phyloP scores from a whole-genome alignment of 768 basidiomycete species.

The Hygrophoropsis aurantiaca region DNA sequence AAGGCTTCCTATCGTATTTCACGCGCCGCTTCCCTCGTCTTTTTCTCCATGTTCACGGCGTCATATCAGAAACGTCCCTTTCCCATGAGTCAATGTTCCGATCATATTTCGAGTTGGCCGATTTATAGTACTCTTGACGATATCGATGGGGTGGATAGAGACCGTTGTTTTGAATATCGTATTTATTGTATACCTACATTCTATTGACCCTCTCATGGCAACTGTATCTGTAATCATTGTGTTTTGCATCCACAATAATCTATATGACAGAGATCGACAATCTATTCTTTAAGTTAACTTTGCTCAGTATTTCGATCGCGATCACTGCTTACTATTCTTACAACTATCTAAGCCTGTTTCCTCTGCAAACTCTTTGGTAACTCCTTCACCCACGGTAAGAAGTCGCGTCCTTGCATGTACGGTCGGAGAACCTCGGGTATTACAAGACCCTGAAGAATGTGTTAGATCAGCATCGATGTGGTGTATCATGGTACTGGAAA shows the following conservation, averaged over 20 bases:
- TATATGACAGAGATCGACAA: too few species aligned
- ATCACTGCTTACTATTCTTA: too few species aligned
- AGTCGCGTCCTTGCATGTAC: conserved; percentile 96
- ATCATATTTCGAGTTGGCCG: conserved; percentile 78
- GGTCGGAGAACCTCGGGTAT: conserved; percentile 89
- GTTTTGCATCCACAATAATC: too few species aligned
- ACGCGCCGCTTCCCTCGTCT: conserved; percentile 88
- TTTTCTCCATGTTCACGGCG: conserved; percentile 90
- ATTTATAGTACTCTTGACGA: conserved; percentile 22
- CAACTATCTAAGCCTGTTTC: conserved; percentile 50
- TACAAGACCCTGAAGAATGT: conserved; percentile 67
- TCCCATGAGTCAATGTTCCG: conserved; percentile 88
- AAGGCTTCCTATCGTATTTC: conserved; percentile 91
- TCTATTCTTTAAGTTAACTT: too few species aligned
- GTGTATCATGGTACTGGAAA: neutral
- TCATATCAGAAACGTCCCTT: conserved; percentile 71
- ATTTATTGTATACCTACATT: conserved; percentile 9
- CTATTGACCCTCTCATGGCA: neutral
- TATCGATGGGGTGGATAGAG: neutral
- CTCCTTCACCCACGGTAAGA: conserved; percentile 81
- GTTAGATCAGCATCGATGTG: conserved; percentile 1
- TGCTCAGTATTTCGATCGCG: too few species aligned
- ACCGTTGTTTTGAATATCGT: neutral
- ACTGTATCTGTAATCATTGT: conserved; percentile 10
- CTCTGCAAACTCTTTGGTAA: conserved; percentile 76